Evolutionary conservation across 1,139 yeast species (phyloP), one percentile per base, ranked within the genome.

Genomic region (Geotrichum europaeum): DNA sequence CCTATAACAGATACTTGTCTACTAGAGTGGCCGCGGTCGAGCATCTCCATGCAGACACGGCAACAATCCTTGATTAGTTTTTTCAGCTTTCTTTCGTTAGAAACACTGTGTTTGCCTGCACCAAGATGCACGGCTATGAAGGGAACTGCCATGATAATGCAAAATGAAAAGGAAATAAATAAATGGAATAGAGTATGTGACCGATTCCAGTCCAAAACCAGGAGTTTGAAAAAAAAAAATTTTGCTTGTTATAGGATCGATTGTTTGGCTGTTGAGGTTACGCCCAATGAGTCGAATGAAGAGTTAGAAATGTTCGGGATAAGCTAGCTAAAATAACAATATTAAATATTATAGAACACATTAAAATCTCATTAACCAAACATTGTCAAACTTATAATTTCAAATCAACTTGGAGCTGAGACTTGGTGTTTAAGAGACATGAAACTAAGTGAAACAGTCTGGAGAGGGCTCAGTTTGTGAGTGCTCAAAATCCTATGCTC

Each of bases 71-170:
- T 60, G 62, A 68, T 63, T 5, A 73, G 65, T 49, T 53, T 55
- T 51, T 64, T 61, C 54, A 72, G 67, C 15, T 45, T 51, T 15
- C 59, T 59, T 47, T 61, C 62, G 28, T 62, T 64, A 28, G 54
- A 40, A 34, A 56, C 51, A 20, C 67, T 60, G 57, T 75, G 76
- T 20, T 57, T 63, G 22, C 77, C 77, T 1, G 78, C 78, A 2
- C 77, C 77, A 3, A 74, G 61, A 63, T 74, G 77, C 3, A 74
- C 62, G 0, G 69, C 70, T 4, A 74, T 60, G 49, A 69, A 66
- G n/a, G 68, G 65, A 4, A 43, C 47, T 50, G 49, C 47, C 61
- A 55, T 56, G 24, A n/a, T 5, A 40, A 36, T 36, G 43, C 15
- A 7, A 15, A 36, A 18, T n/a, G 18, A 40, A 40, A 40, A 40